phyloP scores from a whole-genome alignment of 1,284 basidiomycete species.

The Trametes versicolor region DNA sequence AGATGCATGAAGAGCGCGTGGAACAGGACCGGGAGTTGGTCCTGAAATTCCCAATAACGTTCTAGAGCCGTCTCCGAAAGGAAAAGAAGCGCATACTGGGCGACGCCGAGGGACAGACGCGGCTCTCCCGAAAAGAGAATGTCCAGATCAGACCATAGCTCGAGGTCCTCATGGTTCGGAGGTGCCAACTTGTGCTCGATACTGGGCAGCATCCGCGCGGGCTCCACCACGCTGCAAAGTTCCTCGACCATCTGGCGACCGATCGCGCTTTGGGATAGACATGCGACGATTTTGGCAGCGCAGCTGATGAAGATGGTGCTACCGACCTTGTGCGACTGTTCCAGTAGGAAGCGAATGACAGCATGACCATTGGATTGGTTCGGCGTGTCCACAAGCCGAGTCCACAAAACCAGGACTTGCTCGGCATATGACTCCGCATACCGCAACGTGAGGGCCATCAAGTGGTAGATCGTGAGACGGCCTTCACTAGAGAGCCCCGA shows the following conservation, averaged over 20 bases:
- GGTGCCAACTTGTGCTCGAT: conserved; percentile 76
- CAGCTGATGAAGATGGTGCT: conserved; percentile 83
- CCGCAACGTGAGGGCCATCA: conserved; percentile 86
- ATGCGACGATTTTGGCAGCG: conserved; percentile 86
- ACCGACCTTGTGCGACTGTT: conserved; percentile 88
- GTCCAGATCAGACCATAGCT: conserved; percentile 79
- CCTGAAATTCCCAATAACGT: conserved; percentile 78
- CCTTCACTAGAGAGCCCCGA: conserved; percentile 68
- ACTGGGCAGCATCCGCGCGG: conserved; percentile 82
- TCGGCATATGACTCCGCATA: conserved; percentile 84
- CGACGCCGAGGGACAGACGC: conserved; percentile 74
- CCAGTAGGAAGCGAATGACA: conserved; percentile 85
- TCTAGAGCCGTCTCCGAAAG: conserved; percentile 86
- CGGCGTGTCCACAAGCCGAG: conserved; percentile 75
- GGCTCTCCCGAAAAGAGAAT: conserved; percentile 79
- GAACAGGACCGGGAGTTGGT: conserved; percentile 79
- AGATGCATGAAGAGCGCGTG: conserved; percentile 88
- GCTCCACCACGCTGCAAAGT: conserved; percentile 86
- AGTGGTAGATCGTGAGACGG: conserved; percentile 79
- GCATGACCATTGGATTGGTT: conserved; percentile 83
- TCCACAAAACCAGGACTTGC: conserved; percentile 88
- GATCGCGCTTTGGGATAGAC: conserved; percentile 81
- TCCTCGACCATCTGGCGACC: conserved; percentile 85
- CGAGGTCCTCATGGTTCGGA: conserved; percentile 76
- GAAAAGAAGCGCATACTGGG: conserved; percentile 90